A percentile compares a stretch with the other conserved stretches of the same genome.
Evolutionary conservation across 2,329 filamentous ascomycete genomes (phyloP).

Genomic region (Pseudogymnoascus sp.): DNA sequence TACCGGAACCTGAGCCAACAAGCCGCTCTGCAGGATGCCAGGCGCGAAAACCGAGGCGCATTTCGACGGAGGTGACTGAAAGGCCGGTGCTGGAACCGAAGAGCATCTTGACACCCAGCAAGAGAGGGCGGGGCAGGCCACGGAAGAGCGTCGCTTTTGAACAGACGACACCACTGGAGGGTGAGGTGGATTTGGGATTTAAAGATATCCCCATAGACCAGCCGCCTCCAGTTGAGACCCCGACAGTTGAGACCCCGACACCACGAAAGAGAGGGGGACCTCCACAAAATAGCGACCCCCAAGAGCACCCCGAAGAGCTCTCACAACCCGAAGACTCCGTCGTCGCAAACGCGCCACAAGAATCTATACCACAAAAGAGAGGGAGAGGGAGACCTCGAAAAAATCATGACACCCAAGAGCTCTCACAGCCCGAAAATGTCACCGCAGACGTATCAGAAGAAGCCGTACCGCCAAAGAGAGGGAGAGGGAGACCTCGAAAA

Average conservation of each 20-base stretch:
- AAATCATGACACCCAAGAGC: neutral
- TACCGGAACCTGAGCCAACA: neutral
- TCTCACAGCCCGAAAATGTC: neutral
- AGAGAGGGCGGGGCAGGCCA: slow-evolving; percentile 32
- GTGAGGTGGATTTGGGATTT: slow-evolving; percentile 39
- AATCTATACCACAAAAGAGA: neutral
- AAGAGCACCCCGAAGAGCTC: neutral
- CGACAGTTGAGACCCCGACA: neutral
- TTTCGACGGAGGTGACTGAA: neutral
- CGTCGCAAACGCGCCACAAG: neutral
- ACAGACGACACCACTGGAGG: slow-evolving; percentile 20
- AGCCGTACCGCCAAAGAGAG: slow-evolving; percentile 11
- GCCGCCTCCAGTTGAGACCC: slow-evolving; percentile 20
- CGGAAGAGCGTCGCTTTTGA: slow-evolving; percentile 50
- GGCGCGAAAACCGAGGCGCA: neutral
- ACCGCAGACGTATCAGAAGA: neutral
- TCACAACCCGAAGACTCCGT: neutral
- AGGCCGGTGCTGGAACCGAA: slow-evolving; percentile 31
- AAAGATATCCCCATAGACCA: slow-evolving; percentile 36
- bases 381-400: neutral
- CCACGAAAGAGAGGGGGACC: neutral
- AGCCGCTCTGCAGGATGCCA: neutral
- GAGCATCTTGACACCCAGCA: slow-evolving; percentile 48
- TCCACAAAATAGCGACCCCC: neutral
- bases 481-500: slow-evolving; percentile 9